These are phyloP conservation scores for Aspergillus hiratsukae DNA, from an alignment of 2,329 filamentous ascomycete genomes.

Conservation along the genomic window DNA sequence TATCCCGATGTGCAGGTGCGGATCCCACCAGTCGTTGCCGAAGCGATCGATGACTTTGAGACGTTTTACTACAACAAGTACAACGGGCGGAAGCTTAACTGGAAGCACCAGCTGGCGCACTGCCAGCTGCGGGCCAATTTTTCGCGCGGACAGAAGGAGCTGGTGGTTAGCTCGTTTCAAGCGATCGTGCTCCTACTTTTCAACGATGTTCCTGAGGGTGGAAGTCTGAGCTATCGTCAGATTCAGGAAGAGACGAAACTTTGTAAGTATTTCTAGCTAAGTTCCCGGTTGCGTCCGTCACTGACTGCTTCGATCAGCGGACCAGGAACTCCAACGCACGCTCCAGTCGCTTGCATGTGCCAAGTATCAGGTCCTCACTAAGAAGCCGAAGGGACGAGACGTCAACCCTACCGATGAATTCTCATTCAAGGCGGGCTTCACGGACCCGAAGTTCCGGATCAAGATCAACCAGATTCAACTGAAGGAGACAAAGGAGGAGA, in stretches of 20 bases:
- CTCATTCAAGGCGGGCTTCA: slow-evolving; percentile 71
- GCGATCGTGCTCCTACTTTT: slow-evolving; percentile 87
- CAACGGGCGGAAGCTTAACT: slow-evolving; percentile 76
- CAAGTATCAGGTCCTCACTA: slow-evolving; percentile 76
- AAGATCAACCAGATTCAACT: slow-evolving; percentile 99
- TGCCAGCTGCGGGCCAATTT: slow-evolving; percentile 81
- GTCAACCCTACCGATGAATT: slow-evolving; percentile 77
- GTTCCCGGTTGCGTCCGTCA: slow-evolving; percentile 1
- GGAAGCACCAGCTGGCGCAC: slow-evolving; percentile 92
- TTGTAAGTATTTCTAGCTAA: slow-evolving; percentile 41
- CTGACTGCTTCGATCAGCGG: slow-evolving; percentile 46
- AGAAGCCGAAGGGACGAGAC: slow-evolving; percentile 80
- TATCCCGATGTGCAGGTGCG: slow-evolving; percentile 74
- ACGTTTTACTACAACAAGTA: slow-evolving; percentile 85
- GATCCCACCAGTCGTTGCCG: slow-evolving; percentile 69
- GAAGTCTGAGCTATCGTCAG: slow-evolving; percentile 67
- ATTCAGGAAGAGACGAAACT: slow-evolving; percentile 72
- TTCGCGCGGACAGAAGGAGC: slow-evolving; percentile 73
- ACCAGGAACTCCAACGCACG: slow-evolving; percentile 77
- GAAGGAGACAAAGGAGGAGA: slow-evolving; percentile 92
- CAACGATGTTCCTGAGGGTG: slow-evolving; percentile 63
- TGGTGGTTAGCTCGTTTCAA: slow-evolving; percentile 88
- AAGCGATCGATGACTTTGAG: slow-evolving; percentile 78
- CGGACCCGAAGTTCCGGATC: slow-evolving; percentile 77
- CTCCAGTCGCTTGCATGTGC: slow-evolving; percentile 93